phyloP scores from a whole-genome alignment of 768 basidiomycete species.

The Hebeloma cylindrosporum region DNA sequence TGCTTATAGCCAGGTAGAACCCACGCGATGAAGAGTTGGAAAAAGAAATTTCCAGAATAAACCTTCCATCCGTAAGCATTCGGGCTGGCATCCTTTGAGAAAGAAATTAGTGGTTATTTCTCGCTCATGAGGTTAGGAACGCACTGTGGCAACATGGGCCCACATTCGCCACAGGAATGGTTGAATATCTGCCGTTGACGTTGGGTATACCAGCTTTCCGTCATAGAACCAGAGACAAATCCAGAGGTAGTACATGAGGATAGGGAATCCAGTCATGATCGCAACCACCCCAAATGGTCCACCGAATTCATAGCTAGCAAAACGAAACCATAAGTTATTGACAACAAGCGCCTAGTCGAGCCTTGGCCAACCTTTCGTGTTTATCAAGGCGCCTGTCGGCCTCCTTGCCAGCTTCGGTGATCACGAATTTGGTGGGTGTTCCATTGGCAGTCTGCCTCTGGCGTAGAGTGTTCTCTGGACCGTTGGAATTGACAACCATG shows the following conservation, averaged over 20 bases:
- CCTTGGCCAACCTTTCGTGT: slow-evolving; percentile 59
- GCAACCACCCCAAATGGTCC: slow-evolving; percentile 88
- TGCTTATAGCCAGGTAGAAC: slow-evolving; percentile 91
- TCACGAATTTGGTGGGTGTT: slow-evolving; percentile 30
- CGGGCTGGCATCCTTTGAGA: slow-evolving; percentile 81
- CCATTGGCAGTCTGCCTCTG: slow-evolving; percentile 24
- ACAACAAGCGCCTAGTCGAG: neutral
- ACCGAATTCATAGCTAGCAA: slow-evolving; percentile 88
- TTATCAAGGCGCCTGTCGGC: slow-evolving; percentile 72
- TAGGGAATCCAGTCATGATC: slow-evolving; percentile 93
- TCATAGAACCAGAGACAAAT: slow-evolving; percentile 97
- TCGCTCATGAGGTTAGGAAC: slow-evolving; percentile 2
- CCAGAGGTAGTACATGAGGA: slow-evolving; percentile 99
- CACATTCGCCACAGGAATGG: slow-evolving; percentile 86
- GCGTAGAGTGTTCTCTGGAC: slow-evolving; percentile 14
- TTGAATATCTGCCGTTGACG: slow-evolving; percentile 63
- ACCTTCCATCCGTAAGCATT: slow-evolving; percentile 87
- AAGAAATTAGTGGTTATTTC: neutral
- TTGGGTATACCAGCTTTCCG: slow-evolving; percentile 73
- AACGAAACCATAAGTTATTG: slow-evolving; percentile 11
- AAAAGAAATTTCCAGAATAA: slow-evolving; percentile 84
- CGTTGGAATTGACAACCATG: slow-evolving; percentile 17
- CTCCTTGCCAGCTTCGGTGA: slow-evolving; percentile 73
- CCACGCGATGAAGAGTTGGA: slow-evolving; percentile 88
- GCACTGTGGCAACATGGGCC: slow-evolving; percentile 76